Percentiles rank a stretch among this genome's conserved stretches.
These are phyloP conservation scores for Rubroshorea leprosula DNA, from an alignment of 345 rosid genomes.

Conservation along the genomic window DNA sequence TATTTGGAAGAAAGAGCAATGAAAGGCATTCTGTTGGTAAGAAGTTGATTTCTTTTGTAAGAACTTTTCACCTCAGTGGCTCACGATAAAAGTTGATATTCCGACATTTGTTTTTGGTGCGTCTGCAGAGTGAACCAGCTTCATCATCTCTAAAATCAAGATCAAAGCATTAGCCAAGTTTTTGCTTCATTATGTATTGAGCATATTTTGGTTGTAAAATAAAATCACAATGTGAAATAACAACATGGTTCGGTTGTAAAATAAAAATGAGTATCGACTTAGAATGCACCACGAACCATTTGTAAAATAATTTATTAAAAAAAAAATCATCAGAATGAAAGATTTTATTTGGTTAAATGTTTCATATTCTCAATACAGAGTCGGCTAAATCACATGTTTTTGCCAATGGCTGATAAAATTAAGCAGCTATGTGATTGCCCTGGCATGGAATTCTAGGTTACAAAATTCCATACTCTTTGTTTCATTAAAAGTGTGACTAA, in stretches of 20 bases:
- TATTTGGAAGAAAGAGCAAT: slow-evolving; percentile 83
- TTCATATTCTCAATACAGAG: neutral
- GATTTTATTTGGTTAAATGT: too few relatives aligned
- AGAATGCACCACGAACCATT: too few relatives aligned
- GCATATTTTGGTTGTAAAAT: neutral
- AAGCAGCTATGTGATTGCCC: neutral
- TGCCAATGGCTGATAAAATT: neutral
- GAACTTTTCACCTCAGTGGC: too few relatives aligned
- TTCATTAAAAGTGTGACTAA: neutral
- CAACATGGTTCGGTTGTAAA: neutral
- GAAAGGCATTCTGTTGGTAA: slow-evolving; percentile 70
- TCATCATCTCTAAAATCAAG: slow-evolving; percentile 8
- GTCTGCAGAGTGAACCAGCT: slow-evolving; percentile 11
- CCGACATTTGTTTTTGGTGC: neutral
- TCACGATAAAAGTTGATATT: too few relatives aligned
- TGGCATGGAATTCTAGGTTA: neutral
- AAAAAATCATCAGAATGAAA: too few relatives aligned
- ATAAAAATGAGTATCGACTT: too few relatives aligned
- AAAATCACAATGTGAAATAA: neutral
- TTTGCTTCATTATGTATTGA: neutral
- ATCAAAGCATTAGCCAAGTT: slow-evolving; percentile 14
- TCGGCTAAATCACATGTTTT: neutral
- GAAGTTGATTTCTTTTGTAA: neutral
- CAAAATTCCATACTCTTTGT: neutral
- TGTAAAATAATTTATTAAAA: too few relatives aligned